Percentiles rank a stretch among this genome's conserved stretches.
Conservation (phyloP, 805 yeast genomes). For the Candida takata region DNA sequence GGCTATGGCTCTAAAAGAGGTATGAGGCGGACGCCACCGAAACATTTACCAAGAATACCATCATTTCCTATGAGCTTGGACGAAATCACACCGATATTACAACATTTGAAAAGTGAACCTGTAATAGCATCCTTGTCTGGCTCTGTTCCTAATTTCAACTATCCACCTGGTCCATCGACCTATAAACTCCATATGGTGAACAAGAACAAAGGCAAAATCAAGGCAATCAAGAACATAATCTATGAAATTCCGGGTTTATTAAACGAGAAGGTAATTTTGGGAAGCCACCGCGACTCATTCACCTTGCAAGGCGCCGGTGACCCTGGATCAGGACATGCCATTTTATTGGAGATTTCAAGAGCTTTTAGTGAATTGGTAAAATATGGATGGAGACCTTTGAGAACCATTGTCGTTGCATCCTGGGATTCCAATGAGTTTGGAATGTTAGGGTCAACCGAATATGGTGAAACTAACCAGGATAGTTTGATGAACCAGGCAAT, state of each 20-base stretch:
- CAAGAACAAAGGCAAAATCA: constrained; percentile 30
- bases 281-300: constrained; percentile 49
- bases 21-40: constrained; percentile 33
- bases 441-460: constrained; percentile 70
- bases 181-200: constrained; percentile 30
- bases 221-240: constrained; percentile 41
- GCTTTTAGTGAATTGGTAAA: constrained; percentile 38
- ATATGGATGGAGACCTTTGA: constrained; percentile 62
- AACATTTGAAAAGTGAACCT: background rate
- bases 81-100: constrained; percentile 36
- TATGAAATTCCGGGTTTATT: constrained; percentile 52
- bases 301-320: constrained; percentile 44
- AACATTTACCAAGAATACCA: constrained; percentile 44
- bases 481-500: constrained; percentile 43
- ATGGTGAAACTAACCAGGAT: constrained; percentile 52
- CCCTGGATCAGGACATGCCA: constrained; percentile 39
- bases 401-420: constrained; percentile 63
- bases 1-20: constrained; percentile 46
- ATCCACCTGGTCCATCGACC: constrained; percentile 41
- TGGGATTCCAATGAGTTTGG: constrained; percentile 84
- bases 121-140: constrained; percentile 27
- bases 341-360: constrained; percentile 45
- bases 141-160: constrained; percentile 32
- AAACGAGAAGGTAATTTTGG: constrained; percentile 48
- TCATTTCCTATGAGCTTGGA: constrained; percentile 42